These are phyloP conservation scores for Pinus albicaulis DNA, from an alignment of 75 land plant genomes.

Conservation along the genomic window DNA sequence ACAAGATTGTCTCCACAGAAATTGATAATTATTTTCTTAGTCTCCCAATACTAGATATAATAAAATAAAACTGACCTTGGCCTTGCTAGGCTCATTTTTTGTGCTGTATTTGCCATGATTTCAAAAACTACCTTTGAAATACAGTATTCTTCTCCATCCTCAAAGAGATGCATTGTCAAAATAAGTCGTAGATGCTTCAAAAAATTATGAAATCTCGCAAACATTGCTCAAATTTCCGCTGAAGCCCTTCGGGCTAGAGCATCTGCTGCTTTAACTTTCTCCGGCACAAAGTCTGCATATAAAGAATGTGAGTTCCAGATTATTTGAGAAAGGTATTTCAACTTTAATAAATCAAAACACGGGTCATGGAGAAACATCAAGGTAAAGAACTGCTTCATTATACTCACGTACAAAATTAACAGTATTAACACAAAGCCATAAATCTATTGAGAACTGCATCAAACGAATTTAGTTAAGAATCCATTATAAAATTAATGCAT, in stretches of 20 bases:
- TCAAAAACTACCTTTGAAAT: no score
- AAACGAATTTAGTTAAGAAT: no score
- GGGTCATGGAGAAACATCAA: not conserved
- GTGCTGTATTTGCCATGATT: no score
- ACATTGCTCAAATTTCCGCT: not conserved
- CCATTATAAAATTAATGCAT: not conserved
- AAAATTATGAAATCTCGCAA: not conserved
- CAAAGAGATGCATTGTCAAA: no score
- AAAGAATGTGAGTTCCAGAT: not conserved
- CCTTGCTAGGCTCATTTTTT: no score
- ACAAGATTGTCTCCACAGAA: no score
- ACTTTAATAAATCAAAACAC: not conserved
- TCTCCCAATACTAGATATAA: no score
- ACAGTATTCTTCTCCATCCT: no score
- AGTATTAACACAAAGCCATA: not conserved
- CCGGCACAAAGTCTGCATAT: slow-evolving; percentile 10
- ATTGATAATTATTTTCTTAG: no score
- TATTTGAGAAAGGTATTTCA: not conserved
- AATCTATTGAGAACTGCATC: no score
- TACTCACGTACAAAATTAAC: not conserved
- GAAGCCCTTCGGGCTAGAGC: not conserved
- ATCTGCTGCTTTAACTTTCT: slow-evolving; percentile 9
- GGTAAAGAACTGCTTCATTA: not conserved
- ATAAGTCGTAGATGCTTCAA: no score
- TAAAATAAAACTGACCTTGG: no score